Conservation (phyloP, 352 stramenopile species). For the Globisporangium nodosum region DNA sequence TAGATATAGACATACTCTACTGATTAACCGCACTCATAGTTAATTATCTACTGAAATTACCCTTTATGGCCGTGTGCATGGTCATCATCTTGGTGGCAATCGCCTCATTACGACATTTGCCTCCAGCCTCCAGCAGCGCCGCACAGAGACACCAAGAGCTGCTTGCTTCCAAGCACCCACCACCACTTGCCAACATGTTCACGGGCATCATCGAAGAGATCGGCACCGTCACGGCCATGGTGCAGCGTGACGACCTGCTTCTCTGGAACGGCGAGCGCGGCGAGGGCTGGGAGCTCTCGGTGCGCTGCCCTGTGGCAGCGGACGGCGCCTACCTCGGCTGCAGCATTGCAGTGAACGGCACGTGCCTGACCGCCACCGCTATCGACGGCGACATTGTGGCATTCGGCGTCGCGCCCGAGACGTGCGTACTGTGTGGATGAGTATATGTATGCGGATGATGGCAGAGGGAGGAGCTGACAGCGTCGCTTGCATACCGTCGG, state of each 20-base stretch:
- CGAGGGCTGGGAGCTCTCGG: slow-evolving; percentile 86
- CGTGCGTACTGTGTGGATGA: slow-evolving; percentile 23
- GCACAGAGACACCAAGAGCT: not conserved
- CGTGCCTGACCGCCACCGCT: slow-evolving; percentile 95
- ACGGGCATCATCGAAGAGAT: slow-evolving; percentile 99
- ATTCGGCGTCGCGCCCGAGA: slow-evolving; percentile 95
- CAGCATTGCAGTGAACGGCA: slow-evolving; percentile 97
- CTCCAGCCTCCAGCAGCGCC: not conserved
- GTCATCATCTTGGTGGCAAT: no score
- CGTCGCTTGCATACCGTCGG: not conserved
- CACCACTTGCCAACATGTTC: slow-evolving; percentile 77
- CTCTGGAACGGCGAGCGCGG: slow-evolving; percentile 95
- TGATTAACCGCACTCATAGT: no score
- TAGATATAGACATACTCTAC: no score
- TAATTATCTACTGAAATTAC: no score
- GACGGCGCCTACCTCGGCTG: slow-evolving; percentile 89
- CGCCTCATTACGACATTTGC: not conserved
- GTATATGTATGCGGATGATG: not conserved
- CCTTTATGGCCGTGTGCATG: no score
- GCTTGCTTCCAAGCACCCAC: not conserved
- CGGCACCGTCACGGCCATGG: slow-evolving; percentile 90
- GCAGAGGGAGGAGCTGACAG: not conserved
- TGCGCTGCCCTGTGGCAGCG: slow-evolving; percentile 72
- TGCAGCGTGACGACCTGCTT: slow-evolving; percentile 88
- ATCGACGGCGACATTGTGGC: slow-evolving; percentile 85